Conservation (phyloP, 768 basidiomycete species). For the Galerina sulciceps region DNA sequence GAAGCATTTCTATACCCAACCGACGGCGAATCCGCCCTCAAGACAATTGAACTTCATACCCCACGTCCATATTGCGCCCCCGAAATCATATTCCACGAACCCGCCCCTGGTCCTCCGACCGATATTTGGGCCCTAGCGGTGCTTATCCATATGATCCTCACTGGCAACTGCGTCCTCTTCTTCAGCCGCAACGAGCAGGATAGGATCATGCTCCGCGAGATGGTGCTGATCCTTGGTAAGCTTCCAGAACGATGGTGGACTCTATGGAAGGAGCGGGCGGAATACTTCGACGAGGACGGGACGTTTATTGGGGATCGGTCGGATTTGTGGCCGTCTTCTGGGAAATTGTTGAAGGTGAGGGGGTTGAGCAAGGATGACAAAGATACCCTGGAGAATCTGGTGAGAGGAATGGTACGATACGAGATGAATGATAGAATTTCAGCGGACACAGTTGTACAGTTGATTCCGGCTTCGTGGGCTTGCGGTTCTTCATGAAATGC, state of each 20-base stretch:
- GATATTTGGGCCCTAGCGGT: constrained; percentile 16
- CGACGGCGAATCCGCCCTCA: neutral
- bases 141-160: constrained; percentile 12
- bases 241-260: constrained; percentile 14
- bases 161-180: neutral
- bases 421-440: constrained; percentile 12
- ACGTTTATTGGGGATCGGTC: constrained; percentile 4
- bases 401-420: constrained; percentile 17
- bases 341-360: neutral
- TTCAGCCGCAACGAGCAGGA: neutral
- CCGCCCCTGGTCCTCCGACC: too few relatives aligned
- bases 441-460: constrained; percentile 10
- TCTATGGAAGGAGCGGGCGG: constrained; percentile 1
- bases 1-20: neutral
- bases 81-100: too few relatives aligned
- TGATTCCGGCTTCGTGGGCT: constrained; percentile 13
- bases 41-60: too few relatives aligned
- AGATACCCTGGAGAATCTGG: neutral
- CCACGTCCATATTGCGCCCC: too few relatives aligned
- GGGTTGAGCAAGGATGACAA: neutral
- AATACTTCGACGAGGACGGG: constrained; percentile 17
- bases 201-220: constrained; percentile 10
- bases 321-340: neutral
- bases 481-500: neutral
- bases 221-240: constrained; percentile 15